Percentiles rank a stretch among this genome's conserved stretches.
Evolutionary conservation across 495 filamentous ascomycete species (phyloP).

Genomic region (Niebla homalea): DNA sequence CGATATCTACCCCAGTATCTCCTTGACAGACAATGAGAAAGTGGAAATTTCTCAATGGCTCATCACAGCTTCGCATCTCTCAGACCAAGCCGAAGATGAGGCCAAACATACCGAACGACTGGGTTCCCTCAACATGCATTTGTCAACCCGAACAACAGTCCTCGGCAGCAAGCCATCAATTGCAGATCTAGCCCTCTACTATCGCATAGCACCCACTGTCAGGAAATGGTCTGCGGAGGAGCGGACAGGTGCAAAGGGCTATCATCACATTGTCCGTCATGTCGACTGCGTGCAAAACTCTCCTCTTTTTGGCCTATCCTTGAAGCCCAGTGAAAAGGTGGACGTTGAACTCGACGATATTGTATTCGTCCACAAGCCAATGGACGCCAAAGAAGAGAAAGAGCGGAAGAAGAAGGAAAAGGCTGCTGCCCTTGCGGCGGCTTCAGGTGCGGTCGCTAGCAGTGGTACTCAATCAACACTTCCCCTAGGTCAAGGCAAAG

Average conservation of each 20-base stretch:
- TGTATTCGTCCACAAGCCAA: constrained; percentile 64
- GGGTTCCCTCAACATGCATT: constrained; percentile 66
- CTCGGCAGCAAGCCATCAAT: constrained; percentile 83
- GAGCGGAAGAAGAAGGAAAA: constrained; percentile 80
- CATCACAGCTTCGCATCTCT: constrained; percentile 55
- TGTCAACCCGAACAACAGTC: constrained; percentile 77
- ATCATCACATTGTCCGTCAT: constrained; percentile 81
- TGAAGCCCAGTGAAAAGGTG: constrained; percentile 67
- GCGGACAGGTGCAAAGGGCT: constrained; percentile 79
- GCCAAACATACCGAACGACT: constrained; percentile 44
- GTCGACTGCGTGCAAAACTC: constrained; percentile 93
- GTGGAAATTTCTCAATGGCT: constrained; percentile 83
- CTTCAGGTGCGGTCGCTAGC: constrained; percentile 25
- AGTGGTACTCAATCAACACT: constrained; percentile 4
- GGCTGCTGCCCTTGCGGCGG: constrained; percentile 44
- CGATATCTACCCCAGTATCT: constrained; percentile 51
- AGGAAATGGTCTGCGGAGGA: constrained; percentile 73
- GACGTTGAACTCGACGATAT: constrained; percentile 67
- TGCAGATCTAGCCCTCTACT: constrained; percentile 79
- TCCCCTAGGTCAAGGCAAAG: constrained; percentile 34
- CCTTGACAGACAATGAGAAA: constrained; percentile 63
- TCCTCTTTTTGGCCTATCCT: constrained; percentile 55
- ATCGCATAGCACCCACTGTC: constrained; percentile 64
- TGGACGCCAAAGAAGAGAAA: constrained; percentile 79
- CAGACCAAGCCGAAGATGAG: constrained; percentile 40